Base-by-base conservation (phyloP, 23 red algal species). In the Porphyridium purpureum region DNA sequence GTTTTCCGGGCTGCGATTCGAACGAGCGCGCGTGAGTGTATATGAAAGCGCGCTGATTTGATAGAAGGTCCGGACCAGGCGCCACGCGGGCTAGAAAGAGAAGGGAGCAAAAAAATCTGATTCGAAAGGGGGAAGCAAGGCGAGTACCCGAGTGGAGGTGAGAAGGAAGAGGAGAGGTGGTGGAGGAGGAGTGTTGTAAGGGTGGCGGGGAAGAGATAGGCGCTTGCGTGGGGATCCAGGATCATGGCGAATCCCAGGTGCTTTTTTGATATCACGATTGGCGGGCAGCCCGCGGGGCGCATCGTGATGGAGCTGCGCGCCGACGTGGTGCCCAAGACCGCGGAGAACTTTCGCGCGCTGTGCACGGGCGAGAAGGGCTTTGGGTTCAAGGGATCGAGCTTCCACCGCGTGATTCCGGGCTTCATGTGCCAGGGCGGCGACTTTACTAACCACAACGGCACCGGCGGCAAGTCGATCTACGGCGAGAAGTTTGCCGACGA, bases 391-490 rank as follows among this genome's bases (percentile, higher is more conserved):
- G 80, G 50, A 26, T 69, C 46, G 29, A 60, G 15, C 47, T 83
- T 68, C 54, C 75, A 81, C 50, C 60, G 33, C 32, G 70, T 85
- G 19, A 98, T 98, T 31, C 71, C 78, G 11, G 66, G 56, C 23
- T 98, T 98, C 63, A 79, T 98, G 72, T 65, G 52, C 51, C 88
- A 85, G 60, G 54, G 54, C 54, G 72, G 72, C 33, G 90, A 98
- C 48, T 98, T 86, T 40, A 98, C 90, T 48, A 52, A 52, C 49
- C 22, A 35, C 11, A 58, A 98, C 62, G 90, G 90, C 24, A 98
- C 90, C 5, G 90, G 90, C 34, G 90, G 90, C 22, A 84, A 85
- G 73, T 81, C 72, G 26, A 98, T 98, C 62, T 98, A 98, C 56
- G 90, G 90, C 8, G 27, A 62, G 50, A 83, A 78, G 64, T 98